Evolutionary conservation across 208 protist species (phyloP).

Genomic region (Crithidia sp.): DNA sequence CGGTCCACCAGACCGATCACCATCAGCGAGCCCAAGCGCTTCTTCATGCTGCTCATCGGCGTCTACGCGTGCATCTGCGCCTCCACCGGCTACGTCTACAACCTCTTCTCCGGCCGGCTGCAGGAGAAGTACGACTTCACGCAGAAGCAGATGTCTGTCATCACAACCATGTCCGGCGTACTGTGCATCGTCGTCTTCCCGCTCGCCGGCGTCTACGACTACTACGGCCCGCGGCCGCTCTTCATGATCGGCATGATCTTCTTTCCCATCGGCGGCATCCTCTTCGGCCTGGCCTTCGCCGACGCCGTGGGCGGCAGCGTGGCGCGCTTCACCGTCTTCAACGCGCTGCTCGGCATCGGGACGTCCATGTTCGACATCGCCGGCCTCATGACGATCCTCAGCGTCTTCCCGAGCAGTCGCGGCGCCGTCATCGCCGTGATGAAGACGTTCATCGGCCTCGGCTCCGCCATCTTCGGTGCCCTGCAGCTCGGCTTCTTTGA

Average conservation of each 20-base stretch:
- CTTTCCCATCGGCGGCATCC: slow-evolving; percentile 51
- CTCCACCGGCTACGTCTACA: slow-evolving; percentile 76
- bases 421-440: slow-evolving; percentile 84
- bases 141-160: slow-evolving; percentile 77
- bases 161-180: slow-evolving; percentile 60
- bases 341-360: slow-evolving; percentile 48
- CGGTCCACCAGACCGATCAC: slow-evolving; percentile 7
- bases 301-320: slow-evolving; percentile 61
- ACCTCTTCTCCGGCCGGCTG: slow-evolving; percentile 74
- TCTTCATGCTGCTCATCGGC: slow-evolving; percentile 66
- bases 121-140: slow-evolving; percentile 75
- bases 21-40: slow-evolving; percentile 65
- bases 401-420: slow-evolving; percentile 77
- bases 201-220: slow-evolving; percentile 71
- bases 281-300: slow-evolving; percentile 71
- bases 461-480: slow-evolving; percentile 75
- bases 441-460: slow-evolving; percentile 89
- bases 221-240: slow-evolving; percentile 72
- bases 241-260: slow-evolving; percentile 58
- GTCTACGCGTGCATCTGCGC: slow-evolving; percentile 65
- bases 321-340: slow-evolving; percentile 60
- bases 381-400: slow-evolving; percentile 78
- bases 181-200: slow-evolving; percentile 62
- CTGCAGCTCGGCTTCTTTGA: slow-evolving; percentile 78
- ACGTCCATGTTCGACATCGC: slow-evolving; percentile 75